Percentiles rank a stretch among this genome's conserved stretches.
These are phyloP conservation scores for Anthracocystis panici-leucophaei DNA, from an alignment of 1,284 basidiomycete species.

Conservation along the genomic window DNA sequence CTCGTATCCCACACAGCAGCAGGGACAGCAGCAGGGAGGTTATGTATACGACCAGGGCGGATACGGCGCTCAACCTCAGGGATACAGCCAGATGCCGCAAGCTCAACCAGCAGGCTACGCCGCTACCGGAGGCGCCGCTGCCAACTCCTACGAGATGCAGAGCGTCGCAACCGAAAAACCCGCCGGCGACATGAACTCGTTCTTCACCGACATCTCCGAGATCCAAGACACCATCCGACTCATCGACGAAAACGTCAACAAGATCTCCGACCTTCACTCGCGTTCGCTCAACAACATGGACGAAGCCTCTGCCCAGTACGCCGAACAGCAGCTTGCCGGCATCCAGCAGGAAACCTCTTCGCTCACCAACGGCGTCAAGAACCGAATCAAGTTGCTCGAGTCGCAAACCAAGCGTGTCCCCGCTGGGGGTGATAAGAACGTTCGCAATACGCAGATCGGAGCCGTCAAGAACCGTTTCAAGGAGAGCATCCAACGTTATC, in stretches of 20 bases:
- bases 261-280: conserved; percentile 68
- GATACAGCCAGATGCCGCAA: conserved; percentile 42
- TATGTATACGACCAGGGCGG: conserved; percentile 31
- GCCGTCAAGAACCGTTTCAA: conserved; percentile 72
- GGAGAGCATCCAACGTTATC: conserved; percentile 74
- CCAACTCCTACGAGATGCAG: conserved; percentile 58
- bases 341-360: conserved; percentile 63
- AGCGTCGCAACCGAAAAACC: conserved; percentile 49
- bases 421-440: conserved; percentile 66
- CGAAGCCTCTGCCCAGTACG: conserved; percentile 65
- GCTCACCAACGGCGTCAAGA: conserved; percentile 67
- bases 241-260: conserved; percentile 67
- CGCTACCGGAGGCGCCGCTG: conserved; percentile 16
- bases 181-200: conserved; percentile 55
- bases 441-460: conserved; percentile 73
- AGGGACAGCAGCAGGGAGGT: conserved; percentile 35
- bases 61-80: conserved; percentile 28
- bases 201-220: conserved; percentile 65
- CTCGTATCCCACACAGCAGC: conserved; percentile 66
- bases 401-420: conserved; percentile 56
- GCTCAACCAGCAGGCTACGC: conserved; percentile 30
- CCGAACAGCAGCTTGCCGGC: conserved; percentile 61
- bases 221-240: conserved; percentile 67
- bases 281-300: conserved; percentile 69
- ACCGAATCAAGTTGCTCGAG: conserved; percentile 65